phyloP scores from a whole-genome alignment of 2,329 filamentous ascomycete species.

The Fusarium metavorans region DNA sequence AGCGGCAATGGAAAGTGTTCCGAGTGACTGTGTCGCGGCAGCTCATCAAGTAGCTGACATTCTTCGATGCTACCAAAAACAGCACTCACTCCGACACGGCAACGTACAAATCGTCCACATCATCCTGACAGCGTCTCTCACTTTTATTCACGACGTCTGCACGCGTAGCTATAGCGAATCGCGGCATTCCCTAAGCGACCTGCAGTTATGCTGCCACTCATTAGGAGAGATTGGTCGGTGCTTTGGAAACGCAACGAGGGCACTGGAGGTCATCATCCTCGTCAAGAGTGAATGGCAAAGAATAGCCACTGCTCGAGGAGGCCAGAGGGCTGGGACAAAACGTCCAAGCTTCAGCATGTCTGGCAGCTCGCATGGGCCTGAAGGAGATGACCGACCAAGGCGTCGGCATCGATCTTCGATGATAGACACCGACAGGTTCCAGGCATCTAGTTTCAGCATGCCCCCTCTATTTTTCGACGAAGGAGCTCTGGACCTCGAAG shows the following conservation, averaged over 20 bases:
- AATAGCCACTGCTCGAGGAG: background rate
- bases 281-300: slow-evolving; percentile 32
- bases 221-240: slow-evolving; percentile 32
- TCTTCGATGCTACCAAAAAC: slow-evolving; percentile 27
- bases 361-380: background rate
- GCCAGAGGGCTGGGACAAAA: background rate
- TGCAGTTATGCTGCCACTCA: slow-evolving; percentile 37
- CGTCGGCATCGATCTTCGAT: background rate
- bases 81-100: slow-evolving; percentile 28
- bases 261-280: slow-evolving; percentile 31
- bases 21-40: slow-evolving; percentile 26
- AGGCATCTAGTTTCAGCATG: background rate
- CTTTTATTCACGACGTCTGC: slow-evolving; percentile 35
- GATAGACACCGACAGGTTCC: background rate
- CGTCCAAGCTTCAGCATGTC: slow-evolving; percentile 8
- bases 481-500: background rate
- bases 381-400: background rate
- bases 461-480: background rate
- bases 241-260: slow-evolving; percentile 30
- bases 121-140: slow-evolving; percentile 34
- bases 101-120: slow-evolving; percentile 40
- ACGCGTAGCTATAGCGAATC: slow-evolving; percentile 10
- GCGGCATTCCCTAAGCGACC: slow-evolving; percentile 11
- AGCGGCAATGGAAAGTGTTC: background rate
- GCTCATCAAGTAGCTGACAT: slow-evolving; percentile 31